Base-by-base conservation (phyloP, 208 protist genomes). In the Crithidia fasciculata region DNA sequence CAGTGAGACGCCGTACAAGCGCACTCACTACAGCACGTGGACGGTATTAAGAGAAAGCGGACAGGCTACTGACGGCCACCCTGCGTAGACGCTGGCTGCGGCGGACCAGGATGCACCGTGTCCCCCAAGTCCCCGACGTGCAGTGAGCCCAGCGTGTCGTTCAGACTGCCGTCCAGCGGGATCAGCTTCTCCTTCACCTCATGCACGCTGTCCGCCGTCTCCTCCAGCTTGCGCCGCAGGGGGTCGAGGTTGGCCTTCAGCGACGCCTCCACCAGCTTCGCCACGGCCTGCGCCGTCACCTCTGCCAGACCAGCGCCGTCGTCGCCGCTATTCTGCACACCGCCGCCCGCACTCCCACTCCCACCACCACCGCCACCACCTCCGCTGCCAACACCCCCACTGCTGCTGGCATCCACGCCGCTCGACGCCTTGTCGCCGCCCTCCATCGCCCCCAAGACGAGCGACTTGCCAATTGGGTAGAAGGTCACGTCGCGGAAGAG, bases 381-480 rank as follows among this genome's bases (percentile, higher is more conserved):
- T 0, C 53, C 15, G 45, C 43, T 43, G 28, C 63, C 60, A 54
- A 16, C 3, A 40, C 74, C 58, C 18, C 56, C 67, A 64, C 66
- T 54, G 41, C 67, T 36, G 57, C 69, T 56, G 62, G 49, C 43
- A 57, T 52, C 36, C 36, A 53, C 44, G 63, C 54, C 62, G 62
- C 49, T 37, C 5, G 49, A 43, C 10, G 49, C 15, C 39, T 44
- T 69, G 40, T 63, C 76, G n/a, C 63, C 62, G 63, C 70, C 60
- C 3, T 72, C 60, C 58, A 78, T 70, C 19, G 73, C 67, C n/a
- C 45, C 67, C 19, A 96, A 77, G 19, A 85, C 72, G 47, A 95
- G 73, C 60, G 82, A 92, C 39, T 72, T 63, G 47, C 77, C 83
- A 19, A 90, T 87, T 3, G 91, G 93, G 69, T 92, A 96, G 78